phyloP scores from a whole-genome alignment of 2,329 filamentous ascomycete species.

The Diaporthe vexans region DNA sequence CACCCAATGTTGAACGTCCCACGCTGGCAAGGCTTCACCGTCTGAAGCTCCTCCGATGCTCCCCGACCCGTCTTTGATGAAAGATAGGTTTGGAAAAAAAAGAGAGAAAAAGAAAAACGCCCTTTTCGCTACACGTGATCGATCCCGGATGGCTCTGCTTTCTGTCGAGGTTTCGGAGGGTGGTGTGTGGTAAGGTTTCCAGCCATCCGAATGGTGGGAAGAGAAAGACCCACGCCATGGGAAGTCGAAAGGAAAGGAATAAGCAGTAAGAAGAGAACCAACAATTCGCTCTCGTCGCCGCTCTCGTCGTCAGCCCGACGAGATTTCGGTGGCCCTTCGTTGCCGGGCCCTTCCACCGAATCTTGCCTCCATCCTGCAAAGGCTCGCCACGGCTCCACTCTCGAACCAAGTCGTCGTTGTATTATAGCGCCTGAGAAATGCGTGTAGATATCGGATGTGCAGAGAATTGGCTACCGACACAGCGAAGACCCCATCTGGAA shows the following conservation, averaged over 20 bases:
- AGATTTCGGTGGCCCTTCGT: not conserved
- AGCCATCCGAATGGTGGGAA: constrained; percentile 4
- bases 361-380: constrained; percentile 4
- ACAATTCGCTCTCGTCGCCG: not conserved
- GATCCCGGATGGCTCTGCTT: constrained; percentile 10
- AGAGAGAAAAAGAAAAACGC: constrained; percentile 5
- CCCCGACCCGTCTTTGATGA: constrained; percentile 33
- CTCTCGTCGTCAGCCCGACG: not conserved
- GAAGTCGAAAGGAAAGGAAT: not conserved
- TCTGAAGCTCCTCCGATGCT: constrained; percentile 19
- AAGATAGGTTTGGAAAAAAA: not conserved
- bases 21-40: not conserved
- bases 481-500: not conserved
- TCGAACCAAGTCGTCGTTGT: constrained; percentile 9
- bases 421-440: constrained; percentile 30
- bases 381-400: not conserved
- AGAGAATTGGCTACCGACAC: not conserved
- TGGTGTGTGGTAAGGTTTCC: constrained; percentile 19
- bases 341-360: not conserved
- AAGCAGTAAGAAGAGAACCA: not conserved
- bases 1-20: constrained; percentile 6
- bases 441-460: constrained; percentile 26
- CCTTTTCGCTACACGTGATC: constrained; percentile 28
- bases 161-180: not conserved
- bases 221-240: constrained; percentile 7